Base-by-base conservation (phyloP, 2,329 filamentous ascomycete species). In the Aspergillus flavus region DNA sequence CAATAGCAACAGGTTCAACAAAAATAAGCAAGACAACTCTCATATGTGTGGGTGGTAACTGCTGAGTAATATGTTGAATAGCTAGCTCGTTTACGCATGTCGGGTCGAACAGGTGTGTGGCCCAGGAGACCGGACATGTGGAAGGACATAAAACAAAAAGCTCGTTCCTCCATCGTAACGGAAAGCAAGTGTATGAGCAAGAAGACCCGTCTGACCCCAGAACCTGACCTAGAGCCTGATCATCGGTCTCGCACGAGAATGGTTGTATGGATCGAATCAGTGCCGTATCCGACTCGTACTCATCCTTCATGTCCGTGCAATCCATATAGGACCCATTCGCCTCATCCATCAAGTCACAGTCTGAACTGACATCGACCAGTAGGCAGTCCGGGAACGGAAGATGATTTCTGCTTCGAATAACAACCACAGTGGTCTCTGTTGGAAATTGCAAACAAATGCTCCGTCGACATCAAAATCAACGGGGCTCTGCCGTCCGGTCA, bases 401-500 rank as follows among this genome's bases (percentile, higher is more conserved):
- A 65, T 57, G 61, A 62, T 59, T 60, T 46, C 56, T 68, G 68
- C 65, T 65, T 68, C 61, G 46, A 62, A 65, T 61, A 66, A 64
- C 64, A 69, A 67, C 64, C 66, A 63, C 59, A 54, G 48, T 64
- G 69, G 66, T 69, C 66, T 66, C 63, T 59, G 61, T 63, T 56
- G 57, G 54, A 59, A 46, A 60, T 69, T 62, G 64, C 62, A 65
- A 65, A 65, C 59, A 59, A 66, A 64, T 66, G 68, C 68, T 71
- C 68, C 71, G 69, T 67, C 57, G 62, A 63, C 59, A 46, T 53
- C 48, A 61, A 43, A 53, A 64, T 61, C 65, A 59, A 71, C 68
- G 64, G 63, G 62, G 43, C 64, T 56, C 52, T 36, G 52, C 36
- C 50, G 46, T 64, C 30, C 55, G 55, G 67, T 80, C 77, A 81